These are phyloP conservation scores for Fusarium euwallaceae DNA, from an alignment of 2,329 filamentous ascomycete species.

Conservation along the genomic window DNA sequence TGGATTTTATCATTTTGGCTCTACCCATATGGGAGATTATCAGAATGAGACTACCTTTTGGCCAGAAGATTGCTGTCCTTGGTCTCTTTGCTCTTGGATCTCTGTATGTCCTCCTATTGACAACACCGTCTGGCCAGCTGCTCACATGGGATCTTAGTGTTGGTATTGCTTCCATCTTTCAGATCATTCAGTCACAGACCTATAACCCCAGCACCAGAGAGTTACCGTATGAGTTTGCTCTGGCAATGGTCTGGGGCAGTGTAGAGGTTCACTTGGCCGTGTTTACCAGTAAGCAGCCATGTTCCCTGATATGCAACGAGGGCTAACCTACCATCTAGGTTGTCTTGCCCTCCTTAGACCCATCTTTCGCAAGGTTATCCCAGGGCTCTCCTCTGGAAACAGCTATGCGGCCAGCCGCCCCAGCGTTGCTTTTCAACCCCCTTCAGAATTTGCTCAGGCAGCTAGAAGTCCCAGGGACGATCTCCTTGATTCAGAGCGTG, in stretches of 20 bases:
- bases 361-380: constrained; percentile 36
- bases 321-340: constrained; percentile 7
- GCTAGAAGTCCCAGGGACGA: constrained; percentile 7
- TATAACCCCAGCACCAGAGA: constrained; percentile 28
- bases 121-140: neutral
- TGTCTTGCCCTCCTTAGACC: constrained; percentile 32
- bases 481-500: constrained; percentile 19
- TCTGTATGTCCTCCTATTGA: neutral
- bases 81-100: constrained; percentile 30
- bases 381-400: constrained; percentile 21
- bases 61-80: constrained; percentile 34
- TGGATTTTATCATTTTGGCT: constrained; percentile 32
- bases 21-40: constrained; percentile 25
- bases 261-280: constrained; percentile 31
- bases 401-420: constrained; percentile 28
- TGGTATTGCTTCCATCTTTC: constrained; percentile 32
- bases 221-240: constrained; percentile 29
- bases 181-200: constrained; percentile 22
- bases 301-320: neutral
- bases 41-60: constrained; percentile 22
- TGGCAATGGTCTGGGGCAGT: constrained; percentile 35
- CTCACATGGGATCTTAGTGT: constrained; percentile 13
- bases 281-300: constrained; percentile 19
- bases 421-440: constrained; percentile 8
- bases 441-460: constrained; percentile 10